Evolutionary conservation across 352 stramenopile species (phyloP).

Genomic region (Pythium phragmitis): DNA sequence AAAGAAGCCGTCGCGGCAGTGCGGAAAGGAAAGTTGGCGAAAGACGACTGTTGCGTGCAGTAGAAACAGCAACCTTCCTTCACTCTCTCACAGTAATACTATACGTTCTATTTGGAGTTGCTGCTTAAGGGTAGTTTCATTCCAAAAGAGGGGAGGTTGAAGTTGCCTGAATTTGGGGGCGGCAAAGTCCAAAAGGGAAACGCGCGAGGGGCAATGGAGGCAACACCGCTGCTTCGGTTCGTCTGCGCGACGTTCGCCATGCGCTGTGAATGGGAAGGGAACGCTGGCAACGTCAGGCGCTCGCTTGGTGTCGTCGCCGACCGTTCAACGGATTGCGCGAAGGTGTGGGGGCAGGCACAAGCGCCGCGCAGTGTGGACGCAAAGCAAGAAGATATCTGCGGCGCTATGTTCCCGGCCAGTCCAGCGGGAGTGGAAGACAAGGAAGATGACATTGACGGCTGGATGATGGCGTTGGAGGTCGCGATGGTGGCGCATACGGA

Average conservation of each 20-base stretch:
- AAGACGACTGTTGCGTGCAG: slow-evolving; percentile 64
- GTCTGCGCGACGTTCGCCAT: slow-evolving; percentile 35
- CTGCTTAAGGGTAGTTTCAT: neutral
- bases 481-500: slow-evolving; percentile 14
- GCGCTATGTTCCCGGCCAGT: neutral
- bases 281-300: neutral
- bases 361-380: neutral
- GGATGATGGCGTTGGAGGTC: slow-evolving; percentile 1
- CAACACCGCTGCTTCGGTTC: slow-evolving; percentile 30
- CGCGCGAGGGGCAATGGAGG: slow-evolving; percentile 11
- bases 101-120: slow-evolving; percentile 6
- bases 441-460: neutral
- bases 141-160: slow-evolving; percentile 25
- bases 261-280: slow-evolving; percentile 24
- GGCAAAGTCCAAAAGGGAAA: slow-evolving; percentile 13
- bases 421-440: neutral
- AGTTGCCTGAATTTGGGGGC: slow-evolving; percentile 25
- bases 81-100: neutral
- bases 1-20: slow-evolving; percentile 41
- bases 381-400: neutral
- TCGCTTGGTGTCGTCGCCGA: neutral
- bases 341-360: neutral
- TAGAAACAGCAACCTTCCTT: slow-evolving; percentile 20
- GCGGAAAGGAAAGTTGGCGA: slow-evolving; percentile 40
- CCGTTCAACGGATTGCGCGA: neutral